A percentile compares a stretch with the other conserved stretches of the same genome.
These are phyloP conservation scores for Aspergillus mulundensis DNA, from an alignment of 495 filamentous ascomycete genomes.

Conservation along the genomic window DNA sequence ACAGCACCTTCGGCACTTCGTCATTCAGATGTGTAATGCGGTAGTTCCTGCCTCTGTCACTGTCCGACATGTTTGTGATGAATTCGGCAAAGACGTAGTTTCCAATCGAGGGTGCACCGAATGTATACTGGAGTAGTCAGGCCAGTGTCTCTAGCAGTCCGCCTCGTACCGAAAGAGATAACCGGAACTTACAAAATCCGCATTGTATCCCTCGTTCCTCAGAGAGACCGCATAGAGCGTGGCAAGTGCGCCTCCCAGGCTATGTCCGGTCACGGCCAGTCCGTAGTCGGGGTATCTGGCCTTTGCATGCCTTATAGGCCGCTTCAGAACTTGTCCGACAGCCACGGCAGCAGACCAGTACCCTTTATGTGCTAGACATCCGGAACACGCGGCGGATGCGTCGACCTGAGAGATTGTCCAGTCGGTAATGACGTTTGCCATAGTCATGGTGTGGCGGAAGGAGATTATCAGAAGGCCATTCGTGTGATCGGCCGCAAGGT, in stretches of 20 bases:
- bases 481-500: constrained; percentile 54
- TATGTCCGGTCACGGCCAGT: constrained; percentile 55
- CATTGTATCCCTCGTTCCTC: constrained; percentile 30
- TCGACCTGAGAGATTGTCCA: constrained; percentile 26
- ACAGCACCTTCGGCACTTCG: constrained; percentile 54
- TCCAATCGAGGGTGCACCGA: constrained; percentile 59
- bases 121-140: constrained; percentile 47
- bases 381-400: constrained; percentile 15
- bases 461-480: constrained; percentile 54
- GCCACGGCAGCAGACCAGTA: constrained; percentile 48
- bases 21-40: constrained; percentile 60
- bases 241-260: constrained; percentile 58
- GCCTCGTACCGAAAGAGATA: too few species aligned
- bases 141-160: constrained; percentile 2
- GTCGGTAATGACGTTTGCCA: constrained; percentile 59
- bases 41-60: constrained; percentile 32
- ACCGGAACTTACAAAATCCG: neutral
- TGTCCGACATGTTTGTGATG: constrained; percentile 37
- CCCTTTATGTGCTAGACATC: constrained; percentile 42
- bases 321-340: constrained; percentile 24
- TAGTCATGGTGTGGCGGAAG: constrained; percentile 54
- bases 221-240: constrained; percentile 50
- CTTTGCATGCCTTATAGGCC: constrained; percentile 17
- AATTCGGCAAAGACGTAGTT: constrained; percentile 44
- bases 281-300: constrained; percentile 38